Evolutionary conservation across 2,329 filamentous ascomycete species (phyloP).

Genomic region (Clonostachys solani): DNA sequence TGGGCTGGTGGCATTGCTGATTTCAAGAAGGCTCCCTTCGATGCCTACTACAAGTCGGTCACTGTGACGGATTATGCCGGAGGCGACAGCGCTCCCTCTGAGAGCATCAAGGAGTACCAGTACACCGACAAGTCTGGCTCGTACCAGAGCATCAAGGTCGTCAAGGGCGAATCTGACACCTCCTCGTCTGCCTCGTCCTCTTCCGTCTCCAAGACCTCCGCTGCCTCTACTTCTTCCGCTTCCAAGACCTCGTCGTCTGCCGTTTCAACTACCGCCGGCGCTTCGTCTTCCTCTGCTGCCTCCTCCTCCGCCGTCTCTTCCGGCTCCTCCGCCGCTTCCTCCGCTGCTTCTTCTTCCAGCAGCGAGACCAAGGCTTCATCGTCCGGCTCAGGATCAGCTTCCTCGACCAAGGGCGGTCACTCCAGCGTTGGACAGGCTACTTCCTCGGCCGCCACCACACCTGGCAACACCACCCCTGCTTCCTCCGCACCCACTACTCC

Average conservation of each 20-base stretch:
- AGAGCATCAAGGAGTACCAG: neutral
- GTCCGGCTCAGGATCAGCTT: too few species aligned
- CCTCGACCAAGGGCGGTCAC: too few species aligned
- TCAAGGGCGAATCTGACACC: slow-evolving; percentile 9
- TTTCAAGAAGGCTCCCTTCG: neutral
- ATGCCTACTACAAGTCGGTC: neutral
- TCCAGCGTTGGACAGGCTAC: too few species aligned
- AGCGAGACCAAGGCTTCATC: too few species aligned
- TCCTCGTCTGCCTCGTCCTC: slow-evolving; percentile 3
- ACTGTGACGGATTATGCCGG: neutral
- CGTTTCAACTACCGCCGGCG: too few species aligned
- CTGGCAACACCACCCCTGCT: slow-evolving; percentile 13
- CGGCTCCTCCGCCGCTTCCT: too few species aligned
- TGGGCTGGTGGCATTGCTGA: neutral
- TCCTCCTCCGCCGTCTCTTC: too few species aligned
- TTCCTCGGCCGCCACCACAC: neutral
- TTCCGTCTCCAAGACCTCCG: too few species aligned
- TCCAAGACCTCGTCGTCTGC: too few species aligned
- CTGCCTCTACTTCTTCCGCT: too few species aligned
- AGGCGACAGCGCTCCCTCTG: neutral
- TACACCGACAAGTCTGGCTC: neutral
- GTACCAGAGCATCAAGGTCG: neutral
- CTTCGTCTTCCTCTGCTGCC: too few species aligned
- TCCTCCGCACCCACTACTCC: neutral
- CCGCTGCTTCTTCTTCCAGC: too few species aligned